Conservation (phyloP, 1,284 basidiomycete species). For the Ustilago shanxiensis region DNA sequence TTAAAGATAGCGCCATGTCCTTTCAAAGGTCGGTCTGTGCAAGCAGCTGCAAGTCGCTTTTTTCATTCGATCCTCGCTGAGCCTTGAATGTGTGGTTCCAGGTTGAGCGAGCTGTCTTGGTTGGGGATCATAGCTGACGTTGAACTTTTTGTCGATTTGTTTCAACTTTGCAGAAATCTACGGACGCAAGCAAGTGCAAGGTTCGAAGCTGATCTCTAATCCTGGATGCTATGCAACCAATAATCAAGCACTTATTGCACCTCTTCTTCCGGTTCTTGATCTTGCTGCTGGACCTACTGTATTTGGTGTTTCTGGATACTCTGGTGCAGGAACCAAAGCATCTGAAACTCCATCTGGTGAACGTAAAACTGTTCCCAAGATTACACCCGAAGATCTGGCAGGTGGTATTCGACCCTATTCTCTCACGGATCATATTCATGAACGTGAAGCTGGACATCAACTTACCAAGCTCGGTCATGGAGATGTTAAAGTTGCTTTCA, state of each 20-base stretch:
- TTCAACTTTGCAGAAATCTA: slow-evolving; percentile 81
- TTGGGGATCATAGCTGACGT: neutral
- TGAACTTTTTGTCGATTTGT: neutral
- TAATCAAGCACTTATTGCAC: slow-evolving; percentile 89
- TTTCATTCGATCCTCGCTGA: too few relatives aligned
- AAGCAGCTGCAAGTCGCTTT: neutral
- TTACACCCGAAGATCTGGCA: slow-evolving; percentile 79
- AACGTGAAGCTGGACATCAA: slow-evolving; percentile 89
- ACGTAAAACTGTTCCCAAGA: slow-evolving; percentile 80
- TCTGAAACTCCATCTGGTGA: slow-evolving; percentile 37
- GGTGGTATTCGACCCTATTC: slow-evolving; percentile 87
- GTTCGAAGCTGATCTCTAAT: slow-evolving; percentile 89
- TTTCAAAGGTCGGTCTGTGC: slow-evolving; percentile 5
- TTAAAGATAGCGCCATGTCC: neutral
- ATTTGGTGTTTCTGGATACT: slow-evolving; percentile 93
- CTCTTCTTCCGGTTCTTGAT: slow-evolving; percentile 78
- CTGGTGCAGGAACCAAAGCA: slow-evolving; percentile 90
- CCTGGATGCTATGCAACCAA: slow-evolving; percentile 98
- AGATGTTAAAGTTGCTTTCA: slow-evolving; percentile 82
- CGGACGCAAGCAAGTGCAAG: slow-evolving; percentile 78
- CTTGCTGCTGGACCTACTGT: slow-evolving; percentile 74
- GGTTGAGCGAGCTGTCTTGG: neutral
- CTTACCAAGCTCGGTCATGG: slow-evolving; percentile 76
- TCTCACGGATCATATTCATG: slow-evolving; percentile 97
- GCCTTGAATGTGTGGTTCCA: neutral